Evolutionary conservation across 768 basidiomycete species (phyloP), one percentile per base, ranked within the genome.

Genomic region (Lentinula edodes): DNA sequence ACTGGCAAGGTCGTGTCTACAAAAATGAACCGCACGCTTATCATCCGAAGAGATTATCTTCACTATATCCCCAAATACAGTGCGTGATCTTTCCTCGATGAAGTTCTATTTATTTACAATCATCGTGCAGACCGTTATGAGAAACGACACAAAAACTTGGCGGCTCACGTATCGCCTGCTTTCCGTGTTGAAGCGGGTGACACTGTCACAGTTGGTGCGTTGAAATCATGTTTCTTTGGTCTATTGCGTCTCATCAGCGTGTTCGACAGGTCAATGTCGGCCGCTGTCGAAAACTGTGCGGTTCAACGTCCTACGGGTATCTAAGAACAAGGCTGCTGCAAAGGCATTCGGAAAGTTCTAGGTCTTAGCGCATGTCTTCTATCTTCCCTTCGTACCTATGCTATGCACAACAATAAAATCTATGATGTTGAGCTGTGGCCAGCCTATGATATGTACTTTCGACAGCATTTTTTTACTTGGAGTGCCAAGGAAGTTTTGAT

Each of bases 21-120:
- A 52, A 99, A 99, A 85, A 98, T 99, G 97, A 96, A 90, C 74
- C 93, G 96, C 73, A 98, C 97, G 62, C 84, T 98, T 74, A 86
- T 98, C 78, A 94, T 99, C 79, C 95, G 97, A 66, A 83, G 91
- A 66, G 91, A 94, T 77, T 93, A 93, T 77, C 86, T 95, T 52
- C 93, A 95, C 80, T 98, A 95, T 80, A 85, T 99, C 75, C 93
- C 95, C 67, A 99, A 99, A 84, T 99, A 98, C 85, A 91, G 92
- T 94, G 74, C 72, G 91, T 84, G 10, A 46, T 8, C 46, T 50
- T 35, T 23, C n/a, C 15, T 16, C 6, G 48, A 38, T 20, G 12
- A 28, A n/a, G 13, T 28, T 61, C 10, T 18, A 15, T 9, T 9
- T 36, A 23, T 60, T 55, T 60, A 32, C 45, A 65, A 50, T 23